phyloP scores from a whole-genome alignment of 306 rosid genomes.

The Trifolium subterraneum region DNA sequence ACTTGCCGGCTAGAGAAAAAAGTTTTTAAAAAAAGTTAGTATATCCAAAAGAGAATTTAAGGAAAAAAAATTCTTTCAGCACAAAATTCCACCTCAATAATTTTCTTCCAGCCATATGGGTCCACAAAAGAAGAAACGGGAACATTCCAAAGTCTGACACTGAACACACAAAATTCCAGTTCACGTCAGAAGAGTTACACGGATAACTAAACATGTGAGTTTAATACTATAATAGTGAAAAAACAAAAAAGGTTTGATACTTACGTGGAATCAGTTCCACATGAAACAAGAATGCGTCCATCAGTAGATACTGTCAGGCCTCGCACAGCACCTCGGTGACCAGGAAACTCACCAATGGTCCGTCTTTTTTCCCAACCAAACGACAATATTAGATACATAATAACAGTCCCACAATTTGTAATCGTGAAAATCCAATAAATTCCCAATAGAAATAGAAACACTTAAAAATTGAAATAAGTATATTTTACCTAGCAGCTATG shows the following conservation, averaged over 20 bases:
- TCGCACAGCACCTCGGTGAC: constrained; percentile 90
- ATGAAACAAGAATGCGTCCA: constrained; percentile 82
- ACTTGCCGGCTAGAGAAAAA: constrained; percentile 64
- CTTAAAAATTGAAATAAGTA: constrained; percentile 9
- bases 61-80: not conserved
- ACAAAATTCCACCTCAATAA: constrained; percentile 58
- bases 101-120: constrained; percentile 47
- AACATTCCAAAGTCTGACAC: constrained; percentile 86
- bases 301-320: constrained; percentile 82
- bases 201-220: constrained; percentile 25
- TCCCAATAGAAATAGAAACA: constrained; percentile 2
- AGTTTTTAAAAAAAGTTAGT: constrained; percentile 35
- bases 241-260: constrained; percentile 30
- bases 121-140: constrained; percentile 61
- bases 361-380: constrained; percentile 53
- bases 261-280: constrained; percentile 95
- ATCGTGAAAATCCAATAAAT: not conserved
- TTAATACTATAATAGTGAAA: not conserved
- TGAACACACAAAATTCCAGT: constrained; percentile 44
- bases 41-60: not conserved
- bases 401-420: not conserved
- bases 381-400: constrained; percentile 30
- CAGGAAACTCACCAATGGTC: constrained; percentile 81
- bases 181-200: constrained; percentile 33
- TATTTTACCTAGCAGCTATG: constrained; percentile 73